Evolutionary conservation across 2,329 filamentous ascomycete species (phyloP).

Genomic region (Aspergillus sp.): DNA sequence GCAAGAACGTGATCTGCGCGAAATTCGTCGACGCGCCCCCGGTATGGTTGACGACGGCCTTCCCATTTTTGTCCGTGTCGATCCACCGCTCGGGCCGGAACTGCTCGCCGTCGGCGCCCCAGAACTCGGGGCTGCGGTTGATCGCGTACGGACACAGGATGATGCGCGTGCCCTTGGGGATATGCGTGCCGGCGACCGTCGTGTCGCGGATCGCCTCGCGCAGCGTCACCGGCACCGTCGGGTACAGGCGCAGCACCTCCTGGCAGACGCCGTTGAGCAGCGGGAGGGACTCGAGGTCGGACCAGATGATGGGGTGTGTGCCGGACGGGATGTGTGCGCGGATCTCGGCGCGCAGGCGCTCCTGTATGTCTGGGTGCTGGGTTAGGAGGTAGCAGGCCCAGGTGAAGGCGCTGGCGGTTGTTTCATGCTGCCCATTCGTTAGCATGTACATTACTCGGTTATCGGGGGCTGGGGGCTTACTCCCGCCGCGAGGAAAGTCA

Average conservation of each 20-base stretch:
- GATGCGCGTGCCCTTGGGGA: constrained; percentile 70
- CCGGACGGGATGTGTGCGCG: constrained; percentile 45
- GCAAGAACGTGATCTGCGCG: constrained; percentile 40
- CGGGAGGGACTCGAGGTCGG: constrained; percentile 52
- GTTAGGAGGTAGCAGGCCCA: constrained; percentile 56
- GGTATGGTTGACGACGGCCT: constrained; percentile 53
- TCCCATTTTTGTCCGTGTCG: constrained; percentile 54
- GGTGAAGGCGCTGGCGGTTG: constrained; percentile 53
- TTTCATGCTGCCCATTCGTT: constrained; percentile 47
- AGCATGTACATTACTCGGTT: constrained; percentile 5
- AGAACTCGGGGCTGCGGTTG: constrained; percentile 68
- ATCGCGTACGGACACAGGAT: constrained; percentile 67
- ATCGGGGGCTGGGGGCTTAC: constrained; percentile 16
- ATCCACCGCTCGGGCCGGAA: constrained; percentile 82
- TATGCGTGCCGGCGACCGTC: constrained; percentile 60
- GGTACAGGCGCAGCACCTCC: constrained; percentile 61
- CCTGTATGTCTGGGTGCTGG: constrained; percentile 50
- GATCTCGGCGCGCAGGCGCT: constrained; percentile 51
- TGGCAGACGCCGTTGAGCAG: constrained; percentile 70
- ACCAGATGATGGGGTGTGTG: constrained; percentile 25
- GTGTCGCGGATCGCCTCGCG: constrained; percentile 42
- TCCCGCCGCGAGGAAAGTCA: constrained; percentile 43
- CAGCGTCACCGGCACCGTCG: constrained; percentile 40
- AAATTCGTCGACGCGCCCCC: constrained; percentile 39
- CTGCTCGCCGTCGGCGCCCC: constrained; percentile 69